Conservation (phyloP, 176 grass and related monocot species). For the Bothriochloa decipiens region DNA sequence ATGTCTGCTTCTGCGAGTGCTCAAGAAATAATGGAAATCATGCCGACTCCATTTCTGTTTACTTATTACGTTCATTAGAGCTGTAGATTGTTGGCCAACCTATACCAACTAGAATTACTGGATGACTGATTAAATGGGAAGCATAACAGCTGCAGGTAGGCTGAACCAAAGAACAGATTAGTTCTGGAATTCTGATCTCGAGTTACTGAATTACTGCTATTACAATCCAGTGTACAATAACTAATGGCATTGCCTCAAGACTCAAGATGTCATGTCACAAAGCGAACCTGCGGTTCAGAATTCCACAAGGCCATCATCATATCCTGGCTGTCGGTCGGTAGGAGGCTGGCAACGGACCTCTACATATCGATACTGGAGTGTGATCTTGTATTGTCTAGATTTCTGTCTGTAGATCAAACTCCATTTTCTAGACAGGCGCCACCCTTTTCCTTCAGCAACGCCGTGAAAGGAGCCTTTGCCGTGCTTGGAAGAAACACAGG, state of each 20-base stretch:
- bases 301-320: not conserved
- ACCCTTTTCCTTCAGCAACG: not conserved
- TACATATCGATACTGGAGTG: not conserved
- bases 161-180: not conserved
- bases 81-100: not conserved
- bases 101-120: not conserved
- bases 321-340: not conserved
- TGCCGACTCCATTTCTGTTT: not conserved
- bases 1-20: constrained; percentile 2
- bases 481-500: constrained; percentile 30
- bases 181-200: not conserved
- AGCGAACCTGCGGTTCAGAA: not conserved
- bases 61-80: not conserved
- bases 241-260: not conserved
- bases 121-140: not conserved
- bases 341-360: constrained; percentile 8
- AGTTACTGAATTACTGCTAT: not conserved
- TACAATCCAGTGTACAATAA: not conserved
- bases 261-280: not conserved
- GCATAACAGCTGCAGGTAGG: not conserved
- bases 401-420: not conserved
- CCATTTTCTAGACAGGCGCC: not conserved
- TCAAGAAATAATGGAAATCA: constrained; percentile 39
- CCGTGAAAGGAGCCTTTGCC: not conserved
- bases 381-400: not conserved